Conservation (phyloP, 768 basidiomycete genomes). For the Daedaleopsis sinensis region DNA sequence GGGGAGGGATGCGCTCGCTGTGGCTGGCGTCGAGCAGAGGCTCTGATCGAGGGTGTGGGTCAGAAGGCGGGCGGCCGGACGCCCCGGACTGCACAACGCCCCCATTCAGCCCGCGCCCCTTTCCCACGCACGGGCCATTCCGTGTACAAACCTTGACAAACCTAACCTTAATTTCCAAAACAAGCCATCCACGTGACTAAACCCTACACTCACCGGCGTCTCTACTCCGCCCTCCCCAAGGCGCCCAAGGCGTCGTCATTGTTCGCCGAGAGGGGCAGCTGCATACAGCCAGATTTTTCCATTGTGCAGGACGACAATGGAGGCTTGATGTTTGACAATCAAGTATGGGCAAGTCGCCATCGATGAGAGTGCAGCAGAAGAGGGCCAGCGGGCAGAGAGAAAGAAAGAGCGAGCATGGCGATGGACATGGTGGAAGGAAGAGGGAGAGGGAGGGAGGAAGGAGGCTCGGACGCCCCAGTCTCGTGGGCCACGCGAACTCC, state of each 20-base stretch:
- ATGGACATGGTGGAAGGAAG: slow-evolving; percentile 21
- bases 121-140: slow-evolving; percentile 49
- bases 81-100: slow-evolving; percentile 40
- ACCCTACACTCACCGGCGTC: slow-evolving; percentile 18
- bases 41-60: slow-evolving; percentile 48
- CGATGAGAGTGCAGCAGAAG: not conserved
- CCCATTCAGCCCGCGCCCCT: slow-evolving; percentile 35
- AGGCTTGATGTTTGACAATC: slow-evolving; percentile 1
- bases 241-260: slow-evolving; percentile 24
- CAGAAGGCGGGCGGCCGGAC: slow-evolving; percentile 31
- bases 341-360: not conserved
- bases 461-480: slow-evolving; percentile 18
- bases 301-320: slow-evolving; percentile 12
- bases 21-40: slow-evolving; percentile 44
- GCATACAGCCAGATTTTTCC: slow-evolving; percentile 11
- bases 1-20: slow-evolving; percentile 45
- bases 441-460: slow-evolving; percentile 21
- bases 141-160: slow-evolving; percentile 31
- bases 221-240: slow-evolving; percentile 4
- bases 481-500: slow-evolving; percentile 29
- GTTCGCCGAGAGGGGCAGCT: slow-evolving; percentile 12
- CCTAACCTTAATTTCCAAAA: slow-evolving; percentile 37
- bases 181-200: slow-evolving; percentile 34
- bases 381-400: not conserved
- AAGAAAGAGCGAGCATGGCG: slow-evolving; percentile 3